A percentile compares a stretch with the other conserved stretches of the same genome.
Evolutionary conservation across 495 filamentous ascomycete species (phyloP).

Genomic region (Aspergillus baeticus): DNA sequence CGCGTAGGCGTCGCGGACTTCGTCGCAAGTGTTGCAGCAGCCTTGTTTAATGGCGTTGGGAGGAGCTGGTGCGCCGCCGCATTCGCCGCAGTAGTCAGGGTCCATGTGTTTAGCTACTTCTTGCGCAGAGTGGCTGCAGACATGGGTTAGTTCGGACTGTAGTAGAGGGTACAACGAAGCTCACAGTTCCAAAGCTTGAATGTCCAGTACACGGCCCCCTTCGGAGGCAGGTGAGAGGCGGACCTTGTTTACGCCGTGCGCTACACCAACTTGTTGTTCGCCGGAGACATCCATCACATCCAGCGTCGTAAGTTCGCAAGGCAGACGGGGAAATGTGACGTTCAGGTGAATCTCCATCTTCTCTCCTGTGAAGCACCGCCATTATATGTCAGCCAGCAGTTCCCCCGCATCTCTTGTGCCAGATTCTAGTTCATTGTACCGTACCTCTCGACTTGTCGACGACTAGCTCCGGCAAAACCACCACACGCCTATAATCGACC

Average conservation of each 20-base stretch:
- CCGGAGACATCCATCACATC: slow-evolving; percentile 99
- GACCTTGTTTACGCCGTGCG: slow-evolving; percentile 88
- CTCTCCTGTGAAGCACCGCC: slow-evolving; percentile 58
- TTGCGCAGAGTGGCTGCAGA: slow-evolving; percentile 57
- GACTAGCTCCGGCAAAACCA: slow-evolving; percentile 87
- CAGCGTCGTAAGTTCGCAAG: slow-evolving; percentile 92
- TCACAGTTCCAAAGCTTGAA: slow-evolving; percentile 71
- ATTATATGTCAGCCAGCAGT: slow-evolving; percentile 9
- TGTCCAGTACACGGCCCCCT: slow-evolving; percentile 76
- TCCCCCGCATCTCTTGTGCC: background rate
- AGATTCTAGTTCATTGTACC: background rate
- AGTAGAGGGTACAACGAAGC: slow-evolving; percentile 15
- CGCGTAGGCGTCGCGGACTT: slow-evolving; percentile 93
- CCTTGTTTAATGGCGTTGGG: slow-evolving; percentile 66
- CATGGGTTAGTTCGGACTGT: background rate
- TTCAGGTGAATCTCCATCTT: slow-evolving; percentile 99
- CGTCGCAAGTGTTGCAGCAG: slow-evolving; percentile 96
- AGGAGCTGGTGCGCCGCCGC: slow-evolving; percentile 81
- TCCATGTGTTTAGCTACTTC: slow-evolving; percentile 79
- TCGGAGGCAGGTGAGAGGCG: slow-evolving; percentile 69
- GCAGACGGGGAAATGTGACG: slow-evolving; percentile 90
- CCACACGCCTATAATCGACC: slow-evolving; percentile 83
- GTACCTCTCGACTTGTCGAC: slow-evolving; percentile 95
- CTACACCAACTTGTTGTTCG: slow-evolving; percentile 89
- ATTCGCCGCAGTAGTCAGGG: slow-evolving; percentile 89